phyloP scores from a whole-genome alignment of 169 alveolate genomes.

The Plasmodium malariae region DNA sequence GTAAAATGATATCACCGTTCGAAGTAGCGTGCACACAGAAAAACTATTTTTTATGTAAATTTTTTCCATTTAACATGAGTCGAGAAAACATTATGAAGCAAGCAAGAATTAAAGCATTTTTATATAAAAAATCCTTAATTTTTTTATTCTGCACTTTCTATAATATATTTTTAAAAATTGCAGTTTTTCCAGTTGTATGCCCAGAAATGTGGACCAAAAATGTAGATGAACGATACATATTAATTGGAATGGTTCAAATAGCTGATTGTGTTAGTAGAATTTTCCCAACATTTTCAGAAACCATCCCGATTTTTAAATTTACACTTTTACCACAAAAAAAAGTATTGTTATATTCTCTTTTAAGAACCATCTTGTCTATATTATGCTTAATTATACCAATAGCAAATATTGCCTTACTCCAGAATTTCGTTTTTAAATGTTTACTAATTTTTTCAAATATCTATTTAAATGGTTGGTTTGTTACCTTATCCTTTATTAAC shows the following conservation, averaged over 20 bases:
- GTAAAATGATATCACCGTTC: no score
- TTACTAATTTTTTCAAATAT: conserved; percentile 45
- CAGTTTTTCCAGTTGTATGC: conserved; percentile 67
- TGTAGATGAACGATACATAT: conserved; percentile 60
- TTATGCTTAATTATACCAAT: conserved; percentile 49
- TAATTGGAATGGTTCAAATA: conserved; percentile 69
- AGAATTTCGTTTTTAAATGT: conserved; percentile 51
- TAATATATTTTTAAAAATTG: conserved; percentile 49
- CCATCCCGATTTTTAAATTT: conserved; percentile 4
- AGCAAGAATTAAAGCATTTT: conserved; percentile 23
- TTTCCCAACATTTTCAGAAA: conserved; percentile 40
- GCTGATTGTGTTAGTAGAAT: conserved; percentile 67
- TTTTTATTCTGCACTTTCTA: conserved; percentile 60
- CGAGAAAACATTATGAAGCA: conserved; percentile 1
- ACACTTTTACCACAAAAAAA: conserved; percentile 60
- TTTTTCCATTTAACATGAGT: conserved; percentile 6
- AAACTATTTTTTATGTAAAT: background rate
- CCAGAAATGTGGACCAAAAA: conserved; percentile 75
- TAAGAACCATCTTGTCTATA: conserved; percentile 54
- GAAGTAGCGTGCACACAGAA: background rate
- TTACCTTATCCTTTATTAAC: conserved; percentile 58
- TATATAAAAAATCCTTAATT: conserved; percentile 33
- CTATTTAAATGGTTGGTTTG: conserved; percentile 75
- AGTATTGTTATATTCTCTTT: conserved; percentile 46
- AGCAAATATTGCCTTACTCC: conserved; percentile 7